Evolutionary conservation across 345 rosid species (phyloP), one percentile per base, ranked within the genome.

Genomic region (Tarenaya hassleriana): DNA sequence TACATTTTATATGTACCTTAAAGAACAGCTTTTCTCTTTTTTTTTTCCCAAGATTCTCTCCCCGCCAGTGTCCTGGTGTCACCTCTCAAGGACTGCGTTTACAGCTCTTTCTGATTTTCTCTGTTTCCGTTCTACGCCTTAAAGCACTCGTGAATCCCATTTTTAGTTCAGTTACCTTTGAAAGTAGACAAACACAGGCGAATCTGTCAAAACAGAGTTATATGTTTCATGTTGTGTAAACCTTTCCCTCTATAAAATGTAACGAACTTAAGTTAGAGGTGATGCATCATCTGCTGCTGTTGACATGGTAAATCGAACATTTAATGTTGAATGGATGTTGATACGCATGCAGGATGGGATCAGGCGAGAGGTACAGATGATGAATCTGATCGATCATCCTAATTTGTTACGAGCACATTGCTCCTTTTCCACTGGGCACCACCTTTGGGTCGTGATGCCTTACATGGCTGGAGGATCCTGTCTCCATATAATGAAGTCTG

Each of bases 401-500:
- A 88, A 84, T 78, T 27, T 84, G 29, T 59, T 88, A 56, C 70
- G 62, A 58, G 84, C 96, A 3, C 76, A 79, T 72, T 79, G 94
- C 62, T 88, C 94, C 9, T 88, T 88, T 55, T 82, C 78, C 6
- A 44, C 80, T 21, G 72, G 76, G 37, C 69, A 72, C 11, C 63
- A 62, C 56, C 86, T 88, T 60, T 88, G 96, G 96, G 81, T 84
- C 64, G 96, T 88, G 56, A 82, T 88, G 96, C 96, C 96, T 14
- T 88, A 84, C 64, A 82, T 88, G 96, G 78, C 83, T 2, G 88
- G 88, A 31, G 96, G 96, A 11, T 88, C 96, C 1, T 84, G 88
- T 63, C 76, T 88, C 59, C 90, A 82, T 50, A 56, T 84, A 3
- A 84, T 88, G 86, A 88, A 81, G 63, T 75, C 82, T 8, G 64